Base-by-base conservation (phyloP, 768 basidiomycete species). In the Suillus americanus region DNA sequence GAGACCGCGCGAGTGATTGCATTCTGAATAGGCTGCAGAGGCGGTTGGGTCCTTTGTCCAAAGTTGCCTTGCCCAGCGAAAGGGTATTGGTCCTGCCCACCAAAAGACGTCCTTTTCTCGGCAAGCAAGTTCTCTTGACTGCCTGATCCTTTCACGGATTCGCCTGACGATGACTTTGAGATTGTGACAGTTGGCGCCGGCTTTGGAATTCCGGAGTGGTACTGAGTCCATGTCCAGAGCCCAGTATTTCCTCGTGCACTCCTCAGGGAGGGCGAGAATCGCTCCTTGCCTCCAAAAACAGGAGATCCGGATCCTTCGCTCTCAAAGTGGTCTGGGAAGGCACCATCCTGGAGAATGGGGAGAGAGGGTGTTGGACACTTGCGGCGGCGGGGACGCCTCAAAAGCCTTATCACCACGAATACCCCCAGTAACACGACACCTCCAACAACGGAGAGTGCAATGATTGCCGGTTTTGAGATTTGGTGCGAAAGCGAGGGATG, bases 271-370 rank as follows among this genome's bases (percentile, higher is more conserved):
- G 68, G 74, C 1, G 86, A 83, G 3, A 85, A 83, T 41, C 83
- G 75, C 50, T 92, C 90, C 69, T 87, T 86, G 2, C 91, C 90
- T n/a, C 91, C 90, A 68, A 93, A 92, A 41, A 92, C 77, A 30
- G 89, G 89, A 3, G 90, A 91, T 30, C 87, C 87, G 62, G 87
- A 84, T 9, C 79, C 71, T 41, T 79, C 75, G 63, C 77, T 80
- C 55, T 74, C 75, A 20, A 41, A 59, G 46, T 86, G 79, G 48
- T 82, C 80, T 30, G 84, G 82, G 14, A 80, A 73, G 65, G 80
- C 83, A 14, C 76, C 78, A 45, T 89, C 86, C 64, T 89, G 86
- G 14, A 89, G 78, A 55, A 90, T 88, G 0, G 90, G 91, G n/a
- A 89, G 80, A 37, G 90, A 92, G 3, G 89, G 91, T n/a, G 81